Base-by-base conservation (phyloP, 371 early-diverging fungal species). In the Mucor saturninus region DNA sequence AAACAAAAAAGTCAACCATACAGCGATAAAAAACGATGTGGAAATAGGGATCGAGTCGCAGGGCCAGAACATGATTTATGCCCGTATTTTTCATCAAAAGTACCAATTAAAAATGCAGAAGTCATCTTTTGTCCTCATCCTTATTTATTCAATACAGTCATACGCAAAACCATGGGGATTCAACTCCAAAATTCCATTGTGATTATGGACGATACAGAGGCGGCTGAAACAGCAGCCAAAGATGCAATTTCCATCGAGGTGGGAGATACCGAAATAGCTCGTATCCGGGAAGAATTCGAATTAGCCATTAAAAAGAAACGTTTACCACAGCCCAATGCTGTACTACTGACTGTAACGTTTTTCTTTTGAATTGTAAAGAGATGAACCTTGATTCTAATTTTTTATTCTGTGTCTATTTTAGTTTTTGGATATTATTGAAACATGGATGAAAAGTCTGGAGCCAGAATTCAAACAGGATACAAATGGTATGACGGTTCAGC, bases 91-190 rank as follows among this genome's bases (percentile, higher is more conserved):
- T 84, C 91, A 4, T 61, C 93, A 1, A 76, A 89, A 54, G 83
- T 84, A 2, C 26, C 85, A n/a, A 73, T 81, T 7, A 75, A 75
- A n/a, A 55, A 64, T 3, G 93, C 95, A 7, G 92, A 95, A 28
- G 75, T 98, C 8, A 75, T 96, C 1, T 95, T 97, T 65, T 87
- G 92, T 31, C 98, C 98, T 0, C 97, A 98, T 76, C 96, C 94
- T 66, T 97, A 96, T 68, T 74, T 98, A 0, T 79, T 98, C 26
- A 92, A 95, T 75, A 84, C 91, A 5, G 79, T 70, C 0, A 83
- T 90, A 26, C 77, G 92, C 28, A 75, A 77, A 14, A 69, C 80
- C 5, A 67, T 86, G 56, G 85, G 83, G 10, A 86, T 91, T 46
- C 63, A 84, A 9, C 65, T 91, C 9, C 71, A 79, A 2, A 80